Evolutionary conservation across 805 yeast genomes (phyloP).

Genomic region (Blastobotrys muscicola): DNA sequence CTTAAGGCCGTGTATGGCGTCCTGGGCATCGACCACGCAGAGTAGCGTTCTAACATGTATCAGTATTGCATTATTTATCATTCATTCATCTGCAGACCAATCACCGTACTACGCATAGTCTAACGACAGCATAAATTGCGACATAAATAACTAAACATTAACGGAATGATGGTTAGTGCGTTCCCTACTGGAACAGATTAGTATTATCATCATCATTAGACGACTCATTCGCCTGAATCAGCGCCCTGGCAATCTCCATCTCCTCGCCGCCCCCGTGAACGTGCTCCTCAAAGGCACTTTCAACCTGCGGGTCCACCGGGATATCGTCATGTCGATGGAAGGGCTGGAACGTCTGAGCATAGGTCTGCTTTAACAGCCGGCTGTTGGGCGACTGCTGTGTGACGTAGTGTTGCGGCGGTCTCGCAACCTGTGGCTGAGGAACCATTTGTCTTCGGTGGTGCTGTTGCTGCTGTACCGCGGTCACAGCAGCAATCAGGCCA

Average conservation of each 20-base stretch:
- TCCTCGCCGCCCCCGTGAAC: slow-evolving; percentile 37
- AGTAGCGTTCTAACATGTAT: no score
- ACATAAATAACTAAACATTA: no score
- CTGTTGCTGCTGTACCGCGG: slow-evolving; percentile 34
- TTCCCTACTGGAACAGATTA: no score
- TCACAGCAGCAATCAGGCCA: slow-evolving; percentile 50
- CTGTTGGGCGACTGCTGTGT: slow-evolving; percentile 13
- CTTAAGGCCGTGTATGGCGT: no score
- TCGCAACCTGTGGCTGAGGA: slow-evolving; percentile 7
- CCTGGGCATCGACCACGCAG: no score
- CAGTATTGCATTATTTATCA: background rate
- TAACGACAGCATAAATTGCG: no score
- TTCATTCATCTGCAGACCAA: no score
- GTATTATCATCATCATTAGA: background rate
- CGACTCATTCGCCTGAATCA: slow-evolving; percentile 47
- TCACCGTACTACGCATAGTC: no score
- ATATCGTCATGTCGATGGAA: slow-evolving; percentile 26
- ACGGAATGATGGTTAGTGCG: no score
- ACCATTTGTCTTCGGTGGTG: slow-evolving; percentile 14
- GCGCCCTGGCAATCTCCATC: slow-evolving; percentile 56
- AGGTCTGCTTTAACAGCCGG: slow-evolving; percentile 6
- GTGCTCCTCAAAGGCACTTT: slow-evolving; percentile 35
- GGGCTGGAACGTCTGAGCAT: slow-evolving; percentile 4
- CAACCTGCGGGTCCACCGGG: slow-evolving; percentile 53
- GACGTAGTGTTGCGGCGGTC: slow-evolving; percentile 1